These are phyloP conservation scores for Rhynchosporium graminicola DNA, from an alignment of 2,329 filamentous ascomycete species.

Conservation along the genomic window DNA sequence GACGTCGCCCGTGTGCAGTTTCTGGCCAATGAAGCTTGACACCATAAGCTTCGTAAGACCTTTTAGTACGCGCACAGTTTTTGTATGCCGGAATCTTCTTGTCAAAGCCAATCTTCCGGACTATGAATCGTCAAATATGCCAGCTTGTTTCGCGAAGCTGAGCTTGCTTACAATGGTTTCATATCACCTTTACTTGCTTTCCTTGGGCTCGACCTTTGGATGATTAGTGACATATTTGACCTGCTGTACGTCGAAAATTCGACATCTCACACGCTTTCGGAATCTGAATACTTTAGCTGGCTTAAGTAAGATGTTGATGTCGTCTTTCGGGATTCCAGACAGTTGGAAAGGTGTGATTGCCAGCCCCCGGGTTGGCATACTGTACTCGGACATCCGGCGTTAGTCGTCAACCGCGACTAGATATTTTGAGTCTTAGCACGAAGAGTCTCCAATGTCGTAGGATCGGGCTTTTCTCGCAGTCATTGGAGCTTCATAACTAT, in stretches of 20 bases:
- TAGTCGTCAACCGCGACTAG: no score
- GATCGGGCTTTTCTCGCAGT: no score
- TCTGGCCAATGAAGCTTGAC: not conserved
- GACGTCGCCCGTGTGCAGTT: not conserved
- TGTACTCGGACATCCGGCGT: no score
- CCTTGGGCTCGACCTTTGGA: not conserved
- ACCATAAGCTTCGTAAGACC: not conserved
- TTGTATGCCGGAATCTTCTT: not conserved
- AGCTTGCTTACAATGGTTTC: not conserved
- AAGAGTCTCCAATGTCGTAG: no score
- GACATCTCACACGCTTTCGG: no score
- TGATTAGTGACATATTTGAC: not conserved
- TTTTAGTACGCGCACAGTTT: not conserved
- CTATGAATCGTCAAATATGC: not conserved
- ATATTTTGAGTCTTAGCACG: no score
- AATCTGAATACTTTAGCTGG: no score
- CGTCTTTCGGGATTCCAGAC: no score
- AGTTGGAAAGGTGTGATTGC: no score
- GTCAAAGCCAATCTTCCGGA: not conserved
- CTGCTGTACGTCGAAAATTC: no score
- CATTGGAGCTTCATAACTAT: not conserved
- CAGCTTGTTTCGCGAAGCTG: not conserved
- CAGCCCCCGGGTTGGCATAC: no score
- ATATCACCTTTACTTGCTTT: not conserved
- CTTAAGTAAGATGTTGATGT: no score